A percentile compares a stretch with the other conserved stretches of the same genome.
These are phyloP conservation scores for Leishmania turanica DNA, from an alignment of 208 protist species.

Conservation along the genomic window DNA sequence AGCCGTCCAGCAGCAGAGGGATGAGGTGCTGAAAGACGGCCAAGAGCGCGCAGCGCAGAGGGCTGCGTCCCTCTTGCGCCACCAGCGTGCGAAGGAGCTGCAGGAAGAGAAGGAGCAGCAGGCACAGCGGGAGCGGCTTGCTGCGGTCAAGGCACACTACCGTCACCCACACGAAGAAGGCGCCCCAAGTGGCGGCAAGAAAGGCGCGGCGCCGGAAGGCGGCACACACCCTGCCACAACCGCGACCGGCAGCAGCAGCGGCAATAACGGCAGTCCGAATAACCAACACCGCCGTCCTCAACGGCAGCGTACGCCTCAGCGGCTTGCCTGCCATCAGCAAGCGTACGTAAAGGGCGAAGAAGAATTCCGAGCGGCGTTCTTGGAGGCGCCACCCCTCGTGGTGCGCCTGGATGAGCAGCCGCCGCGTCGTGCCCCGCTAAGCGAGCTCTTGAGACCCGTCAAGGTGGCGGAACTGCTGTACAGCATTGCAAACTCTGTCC, in stretches of 20 bases:
- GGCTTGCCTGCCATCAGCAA: constrained; percentile 28
- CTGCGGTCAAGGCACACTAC: constrained; percentile 11
- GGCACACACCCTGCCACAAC: neutral
- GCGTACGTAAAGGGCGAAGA: constrained; percentile 27
- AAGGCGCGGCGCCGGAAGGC: neutral
- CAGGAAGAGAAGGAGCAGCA: constrained; percentile 7
- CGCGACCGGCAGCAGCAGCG: neutral
- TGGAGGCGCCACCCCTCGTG: constrained; percentile 34
- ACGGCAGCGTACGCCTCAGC: neutral
- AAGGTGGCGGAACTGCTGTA: constrained; percentile 36
- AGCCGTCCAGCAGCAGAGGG: neutral
- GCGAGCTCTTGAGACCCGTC: constrained; percentile 31
- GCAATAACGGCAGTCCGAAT: neutral
- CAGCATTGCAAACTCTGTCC: neutral
- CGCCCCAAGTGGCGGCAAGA: neutral
- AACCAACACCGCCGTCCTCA: neutral
- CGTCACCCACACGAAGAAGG: constrained; percentile 13
- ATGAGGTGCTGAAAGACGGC: neutral
- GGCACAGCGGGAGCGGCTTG: constrained; percentile 20
- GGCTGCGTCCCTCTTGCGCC: constrained; percentile 26
- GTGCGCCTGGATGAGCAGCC: neutral
- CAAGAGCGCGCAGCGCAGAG: constrained; percentile 39
- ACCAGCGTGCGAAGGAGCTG: constrained; percentile 15
- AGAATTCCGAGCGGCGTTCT: constrained; percentile 36
- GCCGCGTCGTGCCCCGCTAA: constrained; percentile 3